Evolutionary conservation across 768 basidiomycete genomes (phyloP), one percentile per base, ranked within the genome.

Genomic region (Pleurotus ostreatus): DNA sequence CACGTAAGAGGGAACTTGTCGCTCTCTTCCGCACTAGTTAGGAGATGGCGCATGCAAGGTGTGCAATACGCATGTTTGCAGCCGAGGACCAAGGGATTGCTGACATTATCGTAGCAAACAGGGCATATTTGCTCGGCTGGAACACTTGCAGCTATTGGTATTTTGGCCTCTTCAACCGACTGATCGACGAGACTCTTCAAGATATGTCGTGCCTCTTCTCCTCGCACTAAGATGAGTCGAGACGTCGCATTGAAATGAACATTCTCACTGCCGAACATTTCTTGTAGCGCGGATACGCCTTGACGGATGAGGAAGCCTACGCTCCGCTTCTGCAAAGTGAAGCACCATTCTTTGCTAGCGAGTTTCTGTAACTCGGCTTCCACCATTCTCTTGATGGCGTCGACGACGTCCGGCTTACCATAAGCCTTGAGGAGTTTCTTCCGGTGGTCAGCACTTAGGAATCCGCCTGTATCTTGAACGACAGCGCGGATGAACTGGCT

Each of bases 1-100:
- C 89, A 91, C 9, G 64, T 72, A 5, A 90, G 66, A 0, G 88
- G 88, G 69, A 89, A 88, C 58, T 71, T 71, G 25, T 65, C 65
- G 13, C 78, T 74, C 5, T 64, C 60, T 1, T 78, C 77, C 8
- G 75, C 75, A 13, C 46, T 43, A 9, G 66, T 62, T 39, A 83
- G 64, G 60, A 77, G 80, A 60, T 79, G 79, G 8, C 69, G 71
- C 18, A 83, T 57, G 58, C 82, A 84, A 13, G 66, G 68, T 4
- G 72, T 68, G 61, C 82, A 84, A 59, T 80, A 82, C 9, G 68
- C 60, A 60, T 84, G 82, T 6, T 75, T 74, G 57, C 82, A 84
- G 0, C 64, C 69, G 16, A 83, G 69, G 25, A 64, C 55, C n/a
- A 77, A 66, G 1, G 79, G 75, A 48, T 72, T 65, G 0, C 74